Conservation (phyloP, 1,139 yeast species). For the Trichomonascaceae sp. region DNA sequence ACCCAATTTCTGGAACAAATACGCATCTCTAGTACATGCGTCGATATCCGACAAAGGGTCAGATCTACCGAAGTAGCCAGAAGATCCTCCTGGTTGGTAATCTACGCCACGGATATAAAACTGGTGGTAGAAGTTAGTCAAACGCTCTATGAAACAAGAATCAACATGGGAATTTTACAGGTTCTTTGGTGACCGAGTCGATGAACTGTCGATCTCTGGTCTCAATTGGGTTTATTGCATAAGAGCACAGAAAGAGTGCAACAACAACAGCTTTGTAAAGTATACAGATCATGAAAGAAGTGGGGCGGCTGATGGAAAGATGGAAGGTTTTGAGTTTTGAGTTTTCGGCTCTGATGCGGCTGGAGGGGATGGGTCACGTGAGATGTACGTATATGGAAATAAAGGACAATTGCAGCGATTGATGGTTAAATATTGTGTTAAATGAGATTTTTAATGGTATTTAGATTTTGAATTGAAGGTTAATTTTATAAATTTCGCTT, state of each 20-base stretch:
- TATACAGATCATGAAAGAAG: not conserved
- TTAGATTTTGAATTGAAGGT: not conserved
- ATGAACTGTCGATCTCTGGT: constrained; percentile 66
- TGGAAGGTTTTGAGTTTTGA: not conserved
- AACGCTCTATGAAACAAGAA: not conserved
- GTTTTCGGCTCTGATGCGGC: not conserved
- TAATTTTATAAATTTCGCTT: not conserved
- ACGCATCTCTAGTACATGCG: constrained; percentile 68
- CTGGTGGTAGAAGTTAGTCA: constrained; percentile 32
- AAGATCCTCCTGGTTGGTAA: constrained; percentile 87
- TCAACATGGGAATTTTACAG: constrained; percentile 41
- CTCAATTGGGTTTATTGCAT: constrained; percentile 28
- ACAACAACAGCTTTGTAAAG: not conserved
- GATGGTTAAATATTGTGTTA: not conserved
- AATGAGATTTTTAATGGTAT: not conserved
- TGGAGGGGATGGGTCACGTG: not conserved
- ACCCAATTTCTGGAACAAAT: constrained; percentile 67
- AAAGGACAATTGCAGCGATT: not conserved
- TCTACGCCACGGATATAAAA: constrained; percentile 78
- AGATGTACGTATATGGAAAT: not conserved
- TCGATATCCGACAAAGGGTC: constrained; percentile 74
- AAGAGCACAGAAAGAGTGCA: not conserved
- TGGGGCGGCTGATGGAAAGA: not conserved
- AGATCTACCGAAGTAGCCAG: constrained; percentile 43
- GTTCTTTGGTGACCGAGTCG: constrained; percentile 68